A percentile compares a stretch with the other conserved stretches of the same genome.
phyloP scores from a whole-genome alignment of 176 grass and related monocot species.

The Eragrostis nindensis region DNA sequence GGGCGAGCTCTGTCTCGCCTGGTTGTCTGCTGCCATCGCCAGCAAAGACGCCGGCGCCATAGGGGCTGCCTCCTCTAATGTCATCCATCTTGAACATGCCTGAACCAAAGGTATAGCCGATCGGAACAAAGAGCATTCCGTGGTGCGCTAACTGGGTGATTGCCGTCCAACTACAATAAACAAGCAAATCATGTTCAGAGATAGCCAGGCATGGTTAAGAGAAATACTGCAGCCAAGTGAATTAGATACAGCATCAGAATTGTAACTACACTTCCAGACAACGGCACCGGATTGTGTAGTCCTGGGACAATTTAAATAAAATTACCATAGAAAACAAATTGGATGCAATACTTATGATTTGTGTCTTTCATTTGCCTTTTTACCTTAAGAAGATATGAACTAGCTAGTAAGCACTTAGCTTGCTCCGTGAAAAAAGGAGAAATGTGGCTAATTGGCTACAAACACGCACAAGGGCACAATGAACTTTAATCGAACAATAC shows the following conservation, averaged over 20 bases:
- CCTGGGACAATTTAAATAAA: not conserved
- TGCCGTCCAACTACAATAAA: conserved; percentile 74
- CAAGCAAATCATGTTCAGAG: conserved; percentile 27
- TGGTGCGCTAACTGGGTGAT: conserved; percentile 88
- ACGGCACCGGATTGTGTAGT: not conserved
- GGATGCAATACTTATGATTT: not conserved
- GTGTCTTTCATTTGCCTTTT: not conserved
- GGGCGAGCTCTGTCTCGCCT: conserved; percentile 66
- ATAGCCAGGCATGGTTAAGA: conserved; percentile 1
- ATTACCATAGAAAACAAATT: not conserved
- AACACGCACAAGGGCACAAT: conserved; percentile 3
- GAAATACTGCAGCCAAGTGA: conserved; percentile 14
- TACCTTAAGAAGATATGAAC: not conserved
- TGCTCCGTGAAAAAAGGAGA: not conserved
- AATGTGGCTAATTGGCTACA: not conserved
- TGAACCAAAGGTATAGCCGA: conserved; percentile 82
- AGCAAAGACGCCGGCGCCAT: conserved; percentile 81
- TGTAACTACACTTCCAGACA: not conserved
- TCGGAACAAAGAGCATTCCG: conserved; percentile 86
- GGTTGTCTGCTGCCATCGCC: conserved; percentile 77
- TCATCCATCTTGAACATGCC: conserved; percentile 84
- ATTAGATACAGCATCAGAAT: conserved; percentile 6
- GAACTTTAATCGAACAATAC: not conserved
- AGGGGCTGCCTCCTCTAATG: conserved; percentile 83
- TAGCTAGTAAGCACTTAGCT: not conserved